A percentile compares a stretch with the other conserved stretches of the same genome.
Conservation (phyloP, 2,329 filamentous ascomycete species). For the Celoporthe dispersa region DNA sequence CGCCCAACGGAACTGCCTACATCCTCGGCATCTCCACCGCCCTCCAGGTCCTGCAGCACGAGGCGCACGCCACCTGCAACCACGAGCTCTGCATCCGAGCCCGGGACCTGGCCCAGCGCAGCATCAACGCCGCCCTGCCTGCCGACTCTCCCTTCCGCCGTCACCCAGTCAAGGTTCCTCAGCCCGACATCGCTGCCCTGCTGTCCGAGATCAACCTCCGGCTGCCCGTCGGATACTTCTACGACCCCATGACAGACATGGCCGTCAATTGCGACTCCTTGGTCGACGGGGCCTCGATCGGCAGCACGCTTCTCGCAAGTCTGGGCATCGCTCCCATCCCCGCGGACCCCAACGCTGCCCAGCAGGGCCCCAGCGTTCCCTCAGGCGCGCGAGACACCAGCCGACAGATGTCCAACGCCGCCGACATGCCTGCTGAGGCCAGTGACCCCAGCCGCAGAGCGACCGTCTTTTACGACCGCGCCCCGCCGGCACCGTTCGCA, state of each 20-base stretch:
- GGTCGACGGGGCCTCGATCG: background rate
- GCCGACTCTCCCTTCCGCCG: background rate
- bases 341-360: background rate
- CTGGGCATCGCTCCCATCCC: background rate
- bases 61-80: background rate
- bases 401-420: background rate
- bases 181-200: constrained; percentile 2
- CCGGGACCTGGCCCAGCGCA: background rate
- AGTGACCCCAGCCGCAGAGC: background rate
- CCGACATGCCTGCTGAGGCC: background rate
- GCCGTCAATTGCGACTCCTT: background rate
- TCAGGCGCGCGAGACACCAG: background rate
- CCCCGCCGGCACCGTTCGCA: background rate
- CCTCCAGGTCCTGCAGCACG: background rate
- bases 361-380: background rate
- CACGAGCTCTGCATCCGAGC: background rate
- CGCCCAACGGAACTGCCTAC: constrained; percentile 7
- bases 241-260: constrained; percentile 13
- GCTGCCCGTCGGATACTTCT: constrained; percentile 6
- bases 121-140: background rate
- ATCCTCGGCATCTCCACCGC: constrained; percentile 17
- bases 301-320: background rate
- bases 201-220: constrained; percentile 34
- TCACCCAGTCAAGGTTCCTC: background rate
- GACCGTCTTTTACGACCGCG: background rate